Conservation (phyloP, 1,139 yeast species). For the Taphrina flavorubra region DNA sequence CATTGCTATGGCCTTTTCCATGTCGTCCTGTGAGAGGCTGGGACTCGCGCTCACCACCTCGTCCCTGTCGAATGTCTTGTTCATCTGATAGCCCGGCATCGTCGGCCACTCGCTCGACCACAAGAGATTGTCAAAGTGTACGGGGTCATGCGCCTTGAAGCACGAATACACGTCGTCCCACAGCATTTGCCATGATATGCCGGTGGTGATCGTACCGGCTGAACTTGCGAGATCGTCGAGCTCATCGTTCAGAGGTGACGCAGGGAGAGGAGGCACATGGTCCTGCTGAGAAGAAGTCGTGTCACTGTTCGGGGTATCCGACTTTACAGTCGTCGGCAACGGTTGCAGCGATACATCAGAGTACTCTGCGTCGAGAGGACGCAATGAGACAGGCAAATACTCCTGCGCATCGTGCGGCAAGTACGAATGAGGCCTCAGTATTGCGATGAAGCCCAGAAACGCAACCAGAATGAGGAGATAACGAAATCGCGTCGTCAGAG, state of each 20-base stretch:
- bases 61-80: slow-evolving; percentile 5
- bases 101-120: slow-evolving; percentile 26
- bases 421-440: slow-evolving; percentile 1
- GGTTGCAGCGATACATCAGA: neutral
- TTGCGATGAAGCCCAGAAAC: neutral
- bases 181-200: neutral
- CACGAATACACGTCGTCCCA: slow-evolving; percentile 11
- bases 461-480: slow-evolving; percentile 15
- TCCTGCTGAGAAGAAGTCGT: neutral
- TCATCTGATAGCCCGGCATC: slow-evolving; percentile 23
- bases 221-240: no score
- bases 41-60: slow-evolving; percentile 21
- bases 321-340: neutral
- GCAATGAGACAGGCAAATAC: neutral
- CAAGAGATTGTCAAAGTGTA: neutral
- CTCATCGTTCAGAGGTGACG: no score
- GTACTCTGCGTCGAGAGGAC: neutral
- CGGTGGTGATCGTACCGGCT: neutral
- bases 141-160: slow-evolving; percentile 13
- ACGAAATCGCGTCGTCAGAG: slow-evolving; percentile 9
- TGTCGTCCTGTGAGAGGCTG: neutral
- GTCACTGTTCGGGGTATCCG: neutral
- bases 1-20: neutral
- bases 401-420: neutral
- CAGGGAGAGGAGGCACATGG: neutral